A percentile compares a stretch with the other conserved stretches of the same genome.
Conservation (phyloP, 371 early-diverging fungal genomes). For the Choanephora cucurbitarum region DNA sequence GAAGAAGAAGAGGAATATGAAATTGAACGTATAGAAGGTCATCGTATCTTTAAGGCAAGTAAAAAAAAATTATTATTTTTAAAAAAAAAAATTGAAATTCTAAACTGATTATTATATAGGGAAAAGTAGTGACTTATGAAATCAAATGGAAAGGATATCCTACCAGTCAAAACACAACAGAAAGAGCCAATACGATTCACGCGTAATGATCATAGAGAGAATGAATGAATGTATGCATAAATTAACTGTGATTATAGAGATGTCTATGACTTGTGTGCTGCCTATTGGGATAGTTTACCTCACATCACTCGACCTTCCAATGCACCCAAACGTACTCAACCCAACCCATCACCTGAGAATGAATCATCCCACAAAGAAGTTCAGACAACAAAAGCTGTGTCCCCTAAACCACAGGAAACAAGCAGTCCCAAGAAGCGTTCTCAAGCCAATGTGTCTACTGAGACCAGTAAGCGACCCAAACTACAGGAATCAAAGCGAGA, state of each 20-base stretch:
- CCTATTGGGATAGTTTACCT: slow-evolving; percentile 26
- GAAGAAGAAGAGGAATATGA: slow-evolving; percentile 15
- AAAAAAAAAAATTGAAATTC: too few species aligned
- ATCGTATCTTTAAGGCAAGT: slow-evolving; percentile 14
- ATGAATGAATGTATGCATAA: too few species aligned
- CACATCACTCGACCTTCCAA: slow-evolving; percentile 16
- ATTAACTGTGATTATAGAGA: too few species aligned
- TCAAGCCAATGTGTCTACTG: too few species aligned
- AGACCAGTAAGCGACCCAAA: too few species aligned
- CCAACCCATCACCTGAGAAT: background rate
- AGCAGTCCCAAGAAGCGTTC: too few species aligned
- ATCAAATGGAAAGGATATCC: slow-evolving; percentile 31
- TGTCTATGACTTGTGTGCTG: slow-evolving; percentile 27
- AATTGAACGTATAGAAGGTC: slow-evolving; percentile 15
- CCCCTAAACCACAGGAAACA: too few species aligned
- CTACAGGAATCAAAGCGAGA: background rate
- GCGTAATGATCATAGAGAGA: slow-evolving; percentile 13
- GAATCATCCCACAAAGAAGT: background rate
- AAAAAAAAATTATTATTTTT: too few species aligned
- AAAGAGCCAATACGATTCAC: slow-evolving; percentile 29
- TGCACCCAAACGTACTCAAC: background rate
- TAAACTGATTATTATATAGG: slow-evolving; percentile 6
- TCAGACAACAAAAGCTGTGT: too few species aligned
- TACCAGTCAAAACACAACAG: slow-evolving; percentile 25
- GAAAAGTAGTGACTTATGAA: slow-evolving; percentile 18